Percentiles rank a stretch among this genome's conserved stretches.
phyloP scores from a whole-genome alignment of 495 filamentous ascomycete genomes.

The Podospora australis region DNA sequence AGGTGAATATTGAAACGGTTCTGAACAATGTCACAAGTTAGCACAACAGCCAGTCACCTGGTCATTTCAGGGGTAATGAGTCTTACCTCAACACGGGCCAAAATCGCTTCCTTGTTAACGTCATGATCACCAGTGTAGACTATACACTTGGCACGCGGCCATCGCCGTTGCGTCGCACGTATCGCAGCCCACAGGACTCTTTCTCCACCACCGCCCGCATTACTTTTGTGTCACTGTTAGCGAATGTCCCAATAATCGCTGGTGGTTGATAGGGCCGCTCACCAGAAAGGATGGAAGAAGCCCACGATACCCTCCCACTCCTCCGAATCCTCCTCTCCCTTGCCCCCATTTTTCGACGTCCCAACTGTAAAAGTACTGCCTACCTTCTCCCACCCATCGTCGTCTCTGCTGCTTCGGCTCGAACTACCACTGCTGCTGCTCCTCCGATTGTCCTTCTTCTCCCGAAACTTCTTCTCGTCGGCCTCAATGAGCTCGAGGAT shows the following conservation, averaged over 20 bases:
- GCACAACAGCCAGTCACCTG: not conserved
- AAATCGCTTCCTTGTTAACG: constrained; percentile 68
- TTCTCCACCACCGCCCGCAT: constrained; percentile 94
- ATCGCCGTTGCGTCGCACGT: constrained; percentile 80
- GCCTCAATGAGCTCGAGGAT: constrained; percentile 53
- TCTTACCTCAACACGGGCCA: constrained; percentile 65
- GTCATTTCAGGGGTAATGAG: not conserved
- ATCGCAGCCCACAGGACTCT: constrained; percentile 96
- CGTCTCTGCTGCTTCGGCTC: constrained; percentile 60
- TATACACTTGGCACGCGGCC: constrained; percentile 79
- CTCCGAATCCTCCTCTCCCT: constrained; percentile 57
- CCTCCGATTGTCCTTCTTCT: constrained; percentile 18
- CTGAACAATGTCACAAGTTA: constrained; percentile 29
- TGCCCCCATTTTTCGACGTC: constrained; percentile 47
- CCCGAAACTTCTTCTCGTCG: constrained; percentile 51
- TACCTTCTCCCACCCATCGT: constrained; percentile 73
- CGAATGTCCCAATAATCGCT: not conserved
- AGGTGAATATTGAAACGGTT: constrained; percentile 89
- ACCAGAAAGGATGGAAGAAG: constrained; percentile 98
- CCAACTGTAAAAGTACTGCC: constrained; percentile 49
- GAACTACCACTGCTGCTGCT: constrained; percentile 21
- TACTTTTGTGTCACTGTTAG: constrained; percentile 46
- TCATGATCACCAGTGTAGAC: constrained; percentile 96
- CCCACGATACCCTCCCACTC: constrained; percentile 84
- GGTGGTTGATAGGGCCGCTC: constrained; percentile 21